Evolutionary conservation across 495 filamentous ascomycete genomes (phyloP).

Genomic region (Evernia prunastri): DNA sequence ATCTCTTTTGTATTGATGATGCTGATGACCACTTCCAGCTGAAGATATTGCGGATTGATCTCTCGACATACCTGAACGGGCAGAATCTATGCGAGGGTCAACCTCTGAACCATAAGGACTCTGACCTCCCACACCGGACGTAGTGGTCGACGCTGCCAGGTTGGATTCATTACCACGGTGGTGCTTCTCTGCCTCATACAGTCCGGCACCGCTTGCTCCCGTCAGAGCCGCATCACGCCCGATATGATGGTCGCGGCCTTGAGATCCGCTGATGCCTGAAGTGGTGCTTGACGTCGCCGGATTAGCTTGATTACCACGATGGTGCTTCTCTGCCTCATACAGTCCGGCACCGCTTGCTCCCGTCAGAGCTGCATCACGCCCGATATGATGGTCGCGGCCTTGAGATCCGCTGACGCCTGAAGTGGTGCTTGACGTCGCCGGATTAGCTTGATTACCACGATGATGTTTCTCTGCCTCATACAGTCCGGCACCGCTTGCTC

Average conservation of each 20-base stretch:
- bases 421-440: neutral
- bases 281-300: neutral
- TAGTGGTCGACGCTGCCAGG: neutral
- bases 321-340: constrained; percentile 21
- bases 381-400: constrained; percentile 13
- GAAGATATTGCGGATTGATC: constrained; percentile 2
- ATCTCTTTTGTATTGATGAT: constrained; percentile 14
- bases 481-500: constrained; percentile 16
- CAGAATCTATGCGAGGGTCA: constrained; percentile 2
- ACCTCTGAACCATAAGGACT: neutral
- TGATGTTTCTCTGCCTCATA: constrained; percentile 21
- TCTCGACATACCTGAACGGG: neutral
- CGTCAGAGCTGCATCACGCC: constrained; percentile 21
- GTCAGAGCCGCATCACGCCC: constrained; percentile 22
- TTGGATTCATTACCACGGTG: constrained; percentile 9
- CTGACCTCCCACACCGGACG: neutral
- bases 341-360: constrained; percentile 17
- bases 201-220: constrained; percentile 16
- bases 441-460: constrained; percentile 2
- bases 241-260: constrained; percentile 11
- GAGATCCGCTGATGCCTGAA: neutral
- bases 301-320: constrained; percentile 6
- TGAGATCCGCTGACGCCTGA: neutral
- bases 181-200: constrained; percentile 21
- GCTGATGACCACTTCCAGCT: constrained; percentile 21